Base-by-base conservation (phyloP, 2,329 filamentous ascomycete genomes). In the Drechslerella dactyloides region DNA sequence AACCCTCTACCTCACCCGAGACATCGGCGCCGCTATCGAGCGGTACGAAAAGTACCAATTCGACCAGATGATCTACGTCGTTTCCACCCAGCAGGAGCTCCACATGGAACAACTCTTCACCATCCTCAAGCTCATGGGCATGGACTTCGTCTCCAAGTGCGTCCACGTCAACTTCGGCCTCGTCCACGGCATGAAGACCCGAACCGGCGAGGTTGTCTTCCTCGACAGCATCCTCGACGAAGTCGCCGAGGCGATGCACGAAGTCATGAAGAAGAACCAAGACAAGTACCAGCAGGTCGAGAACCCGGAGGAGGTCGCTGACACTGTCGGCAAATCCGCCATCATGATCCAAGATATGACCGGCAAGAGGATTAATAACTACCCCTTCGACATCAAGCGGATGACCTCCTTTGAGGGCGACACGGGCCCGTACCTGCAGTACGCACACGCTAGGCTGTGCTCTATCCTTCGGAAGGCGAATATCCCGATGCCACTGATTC, bases 291-390 rank as follows among this genome's bases (percentile, higher is more conserved):
- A 87, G 64, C 92, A 97, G 80, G 89, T 99, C 19, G 90, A 89
- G 77, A 84, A 97, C 79, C 93, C 93, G 0, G 87, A 87, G 61
- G 85, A 86, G 61, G 90, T 88, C 8, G 92, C 94, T 73, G 94
- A 97, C 81, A 91, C 86, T 10, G 85, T 97, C 1, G 94, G 93
- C 74, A 97, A 97, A 78, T 93, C 90, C 74, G 89, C 90, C 78
- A 93, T 97, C 78, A 97, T 97, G 92, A 91, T 96, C 19, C 93
- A 97, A 81, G 94, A 97, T 78, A 96, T 97, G 91, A 90, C 86
- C 75, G 94, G 93, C 79, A 97, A 97, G 86, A 86, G 81, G 57
- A 83, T 86, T 77, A 86, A 86, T 78, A 83, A 84, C 77, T 86
- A 89, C 79, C 82, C 84, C 65, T 93, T 93, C 81, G 88, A 93